Conservation (phyloP, 2,329 filamentous ascomycete genomes). For the Colletotrichum sp. region DNA sequence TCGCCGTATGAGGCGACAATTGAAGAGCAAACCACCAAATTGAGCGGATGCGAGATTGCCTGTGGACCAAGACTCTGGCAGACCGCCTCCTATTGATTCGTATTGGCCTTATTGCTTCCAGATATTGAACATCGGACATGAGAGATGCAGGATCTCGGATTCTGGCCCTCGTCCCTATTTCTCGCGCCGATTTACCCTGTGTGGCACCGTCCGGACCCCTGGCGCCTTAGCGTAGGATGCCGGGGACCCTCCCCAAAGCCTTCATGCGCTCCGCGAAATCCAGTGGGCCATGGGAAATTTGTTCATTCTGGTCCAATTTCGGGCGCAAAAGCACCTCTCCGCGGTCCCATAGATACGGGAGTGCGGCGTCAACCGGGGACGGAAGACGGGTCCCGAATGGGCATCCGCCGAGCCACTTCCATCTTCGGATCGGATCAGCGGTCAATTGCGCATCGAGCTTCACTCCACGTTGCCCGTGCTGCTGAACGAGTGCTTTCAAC, state of each 20-base stretch:
- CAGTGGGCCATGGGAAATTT: constrained; percentile 22
- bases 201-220: not conserved
- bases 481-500: not conserved
- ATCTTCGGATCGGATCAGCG: not conserved
- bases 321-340: constrained; percentile 14
- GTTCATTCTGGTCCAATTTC: constrained; percentile 12
- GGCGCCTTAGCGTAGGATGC: not conserved
- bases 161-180: constrained; percentile 1
- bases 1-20: not conserved
- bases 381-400: constrained; percentile 11
- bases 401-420: not conserved
- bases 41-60: not conserved
- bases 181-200: not conserved
- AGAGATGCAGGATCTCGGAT: not conserved
- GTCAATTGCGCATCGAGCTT: not conserved
- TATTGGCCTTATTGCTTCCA: not conserved
- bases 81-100: not conserved
- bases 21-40: not conserved
- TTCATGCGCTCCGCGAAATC: constrained; percentile 24
- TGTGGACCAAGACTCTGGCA: not conserved
- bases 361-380: not conserved
- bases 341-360: constrained; percentile 15
- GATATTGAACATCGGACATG: not conserved
- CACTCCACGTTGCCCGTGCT: not conserved
- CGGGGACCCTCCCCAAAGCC: constrained; percentile 9